Conservation (phyloP, 75 land plant species). For the Adiantum capillusveneris region DNA sequence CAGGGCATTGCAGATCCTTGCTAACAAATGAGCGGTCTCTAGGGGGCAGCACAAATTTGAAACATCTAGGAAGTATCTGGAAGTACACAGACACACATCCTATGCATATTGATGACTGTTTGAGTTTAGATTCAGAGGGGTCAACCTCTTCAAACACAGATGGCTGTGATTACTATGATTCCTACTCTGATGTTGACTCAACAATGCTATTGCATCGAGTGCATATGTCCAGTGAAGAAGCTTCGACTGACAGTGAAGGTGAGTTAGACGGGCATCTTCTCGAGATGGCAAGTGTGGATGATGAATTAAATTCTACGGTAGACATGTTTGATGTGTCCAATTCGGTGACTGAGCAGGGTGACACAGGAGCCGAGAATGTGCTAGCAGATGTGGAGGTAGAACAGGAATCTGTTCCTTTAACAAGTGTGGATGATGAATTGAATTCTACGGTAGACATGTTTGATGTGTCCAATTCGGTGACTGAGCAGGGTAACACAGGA, state of each 20-base stretch:
- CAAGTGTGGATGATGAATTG: slow-evolving; percentile 7
- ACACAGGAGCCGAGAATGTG: too few species aligned
- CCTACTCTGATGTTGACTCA: slow-evolving; percentile 23
- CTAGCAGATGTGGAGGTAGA: too few species aligned
- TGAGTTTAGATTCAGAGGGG: slow-evolving; percentile 15
- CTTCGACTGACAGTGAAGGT: slow-evolving; percentile 58
- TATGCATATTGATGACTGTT: slow-evolving; percentile 11
- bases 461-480: background rate
- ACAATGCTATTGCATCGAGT: slow-evolving; percentile 10
- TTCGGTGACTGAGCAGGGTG: background rate
- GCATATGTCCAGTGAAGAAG: slow-evolving; percentile 35
- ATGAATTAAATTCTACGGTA: slow-evolving; percentile 8
- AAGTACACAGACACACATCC: slow-evolving; percentile 6
- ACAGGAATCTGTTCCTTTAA: too few species aligned
- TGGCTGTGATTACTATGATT: slow-evolving; percentile 14
- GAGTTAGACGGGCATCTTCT: slow-evolving; percentile 24
- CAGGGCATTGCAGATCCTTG: slow-evolving; percentile 36
- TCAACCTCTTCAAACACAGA: slow-evolving; percentile 16
- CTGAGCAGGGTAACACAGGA: background rate
- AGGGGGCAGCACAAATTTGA: slow-evolving; percentile 2
- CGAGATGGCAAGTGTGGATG: slow-evolving; percentile 4
- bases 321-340: slow-evolving; percentile 4
- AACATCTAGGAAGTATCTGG: slow-evolving; percentile 1
- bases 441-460: slow-evolving; percentile 6
- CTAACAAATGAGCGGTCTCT: slow-evolving; percentile 6